Conservation (phyloP, 2,329 filamentous ascomycete genomes). For the Ophiostoma tasmaniense region DNA sequence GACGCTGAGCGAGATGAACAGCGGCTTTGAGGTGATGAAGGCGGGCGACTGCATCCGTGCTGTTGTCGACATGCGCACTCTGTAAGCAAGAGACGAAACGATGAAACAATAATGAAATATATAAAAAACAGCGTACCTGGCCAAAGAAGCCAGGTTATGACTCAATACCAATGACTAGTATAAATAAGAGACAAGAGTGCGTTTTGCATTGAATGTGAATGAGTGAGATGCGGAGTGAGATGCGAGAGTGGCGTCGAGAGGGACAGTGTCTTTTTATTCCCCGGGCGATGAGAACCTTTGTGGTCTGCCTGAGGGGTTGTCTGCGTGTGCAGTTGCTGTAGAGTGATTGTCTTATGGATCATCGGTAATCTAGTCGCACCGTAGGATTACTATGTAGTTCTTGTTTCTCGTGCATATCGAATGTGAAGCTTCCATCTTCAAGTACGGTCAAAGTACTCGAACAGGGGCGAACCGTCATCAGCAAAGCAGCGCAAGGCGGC, state of each 20-base stretch:
- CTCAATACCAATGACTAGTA: neutral
- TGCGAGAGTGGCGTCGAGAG: neutral
- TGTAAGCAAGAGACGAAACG: neutral
- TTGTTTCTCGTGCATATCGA: too few relatives aligned
- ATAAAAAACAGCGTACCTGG: neutral
- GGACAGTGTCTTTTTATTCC: neutral
- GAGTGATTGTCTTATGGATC: too few relatives aligned
- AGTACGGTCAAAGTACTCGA: neutral
- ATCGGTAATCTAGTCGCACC: too few relatives aligned
- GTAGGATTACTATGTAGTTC: too few relatives aligned
- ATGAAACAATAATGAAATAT: neutral
- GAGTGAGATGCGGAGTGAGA: too few relatives aligned
- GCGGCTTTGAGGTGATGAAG: conserved; percentile 86
- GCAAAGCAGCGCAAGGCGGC: too few relatives aligned
- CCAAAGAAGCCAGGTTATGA: neutral
- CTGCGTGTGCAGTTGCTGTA: neutral
- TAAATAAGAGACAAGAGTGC: neutral
- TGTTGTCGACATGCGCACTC: conserved; percentile 60
- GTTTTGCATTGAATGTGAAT: neutral
- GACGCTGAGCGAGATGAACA: conserved; percentile 73
- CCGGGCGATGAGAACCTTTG: neutral
- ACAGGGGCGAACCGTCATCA: neutral
- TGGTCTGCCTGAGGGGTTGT: neutral
- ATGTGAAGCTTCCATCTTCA: neutral
- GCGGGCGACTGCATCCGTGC: conserved; percentile 93